phyloP scores from a whole-genome alignment of 805 yeast genomes.

The Metschnikowia baotianmanensis region DNA sequence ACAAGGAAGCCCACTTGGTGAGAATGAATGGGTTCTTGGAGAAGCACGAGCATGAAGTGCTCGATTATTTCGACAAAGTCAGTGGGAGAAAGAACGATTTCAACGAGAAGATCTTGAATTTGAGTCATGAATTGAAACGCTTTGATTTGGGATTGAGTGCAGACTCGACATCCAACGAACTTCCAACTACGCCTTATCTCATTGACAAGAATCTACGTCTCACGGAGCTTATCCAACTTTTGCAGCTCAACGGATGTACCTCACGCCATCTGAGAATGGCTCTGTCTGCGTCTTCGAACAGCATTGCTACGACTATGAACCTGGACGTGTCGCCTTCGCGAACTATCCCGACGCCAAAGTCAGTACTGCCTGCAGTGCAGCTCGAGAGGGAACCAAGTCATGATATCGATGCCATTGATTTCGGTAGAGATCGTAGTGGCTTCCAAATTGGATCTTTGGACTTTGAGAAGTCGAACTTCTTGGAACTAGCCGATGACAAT shows the following conservation, averaged over 20 bases:
- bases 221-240: constrained; percentile 53
- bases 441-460: constrained; percentile 48
- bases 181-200: constrained; percentile 66
- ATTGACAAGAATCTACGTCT: constrained; percentile 64
- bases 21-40: constrained; percentile 68
- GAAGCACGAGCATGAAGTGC: constrained; percentile 53
- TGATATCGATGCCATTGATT: constrained; percentile 21
- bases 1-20: constrained; percentile 79
- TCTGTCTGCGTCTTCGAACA: constrained; percentile 12
- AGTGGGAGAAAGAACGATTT: constrained; percentile 70
- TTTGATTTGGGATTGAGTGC: constrained; percentile 56
- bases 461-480: constrained; percentile 51
- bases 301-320: constrained; percentile 14
- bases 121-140: constrained; percentile 55
- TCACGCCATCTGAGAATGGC: constrained; percentile 5
- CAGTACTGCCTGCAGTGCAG: constrained; percentile 1
- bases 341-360: constrained; percentile 6
- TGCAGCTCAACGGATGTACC: constrained; percentile 26
- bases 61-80: constrained; percentile 68
- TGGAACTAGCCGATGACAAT: constrained; percentile 26
- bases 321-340: constrained; percentile 7
- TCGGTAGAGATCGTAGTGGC: constrained; percentile 29
- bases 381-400: constrained; percentile 9
- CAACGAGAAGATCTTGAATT: constrained; percentile 52
- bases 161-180: constrained; percentile 49